A percentile compares a stretch with the other conserved stretches of the same genome.
Evolutionary conservation across 257 asterid genomes (phyloP).

Genomic region (Jacaranda copaia): DNA sequence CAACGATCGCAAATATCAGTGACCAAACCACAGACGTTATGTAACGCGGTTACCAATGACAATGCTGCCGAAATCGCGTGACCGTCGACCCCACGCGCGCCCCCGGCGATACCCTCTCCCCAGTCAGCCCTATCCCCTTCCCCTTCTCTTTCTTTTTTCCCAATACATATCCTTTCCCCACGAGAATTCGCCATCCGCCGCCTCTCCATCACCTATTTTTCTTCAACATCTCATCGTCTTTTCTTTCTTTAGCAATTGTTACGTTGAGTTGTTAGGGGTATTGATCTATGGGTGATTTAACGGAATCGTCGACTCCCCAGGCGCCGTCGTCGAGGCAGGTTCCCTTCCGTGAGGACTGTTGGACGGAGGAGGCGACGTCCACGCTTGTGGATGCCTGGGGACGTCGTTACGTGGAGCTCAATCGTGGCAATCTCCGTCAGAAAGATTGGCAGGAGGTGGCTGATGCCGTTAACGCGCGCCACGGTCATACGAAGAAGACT

Average conservation of each 20-base stretch:
- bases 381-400: slow-evolving; percentile 78
- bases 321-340: slow-evolving; percentile 48
- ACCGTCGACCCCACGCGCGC: slow-evolving; percentile 61
- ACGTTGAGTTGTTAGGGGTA: slow-evolving; percentile 2
- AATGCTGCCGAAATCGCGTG: slow-evolving; percentile 59
- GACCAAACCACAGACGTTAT: slow-evolving; percentile 37
- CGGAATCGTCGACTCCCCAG: slow-evolving; percentile 51
- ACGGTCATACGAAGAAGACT: slow-evolving; percentile 66
- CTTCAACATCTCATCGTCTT: background rate
- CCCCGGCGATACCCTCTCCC: slow-evolving; percentile 54
- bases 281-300: slow-evolving; percentile 51
- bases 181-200: slow-evolving; percentile 40
- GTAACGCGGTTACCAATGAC: slow-evolving; percentile 51
- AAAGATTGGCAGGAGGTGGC: slow-evolving; percentile 83
- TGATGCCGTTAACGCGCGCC: slow-evolving; percentile 61
- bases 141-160: slow-evolving; percentile 13
- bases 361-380: slow-evolving; percentile 84
- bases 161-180: slow-evolving; percentile 37
- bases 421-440: slow-evolving; percentile 76
- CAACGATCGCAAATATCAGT: slow-evolving; percentile 33
- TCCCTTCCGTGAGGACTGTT: slow-evolving; percentile 72
- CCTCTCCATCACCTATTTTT: slow-evolving; percentile 2
- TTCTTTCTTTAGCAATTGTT: background rate
- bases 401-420: slow-evolving; percentile 65
- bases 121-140: slow-evolving; percentile 43